A percentile compares a stretch with the other conserved stretches of the same genome.
phyloP scores from a whole-genome alignment of 2,329 filamentous ascomycete genomes.

The Arthroderma sp. region DNA sequence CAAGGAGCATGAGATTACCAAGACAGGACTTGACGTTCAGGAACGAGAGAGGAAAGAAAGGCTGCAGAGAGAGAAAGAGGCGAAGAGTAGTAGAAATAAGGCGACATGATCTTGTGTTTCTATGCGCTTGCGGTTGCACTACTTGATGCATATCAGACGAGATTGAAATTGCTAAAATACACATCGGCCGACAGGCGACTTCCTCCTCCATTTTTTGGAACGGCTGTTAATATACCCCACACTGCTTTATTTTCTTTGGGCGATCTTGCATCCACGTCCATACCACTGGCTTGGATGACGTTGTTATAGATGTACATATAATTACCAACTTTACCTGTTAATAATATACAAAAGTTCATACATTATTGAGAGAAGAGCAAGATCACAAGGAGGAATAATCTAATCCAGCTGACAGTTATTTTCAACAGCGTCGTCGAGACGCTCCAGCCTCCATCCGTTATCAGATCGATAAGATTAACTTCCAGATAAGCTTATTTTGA shows the following conservation, averaged over 20 bases:
- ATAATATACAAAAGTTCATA: neutral
- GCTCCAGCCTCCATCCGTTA: neutral
- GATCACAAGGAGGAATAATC: too few relatives aligned
- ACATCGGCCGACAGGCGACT: neutral
- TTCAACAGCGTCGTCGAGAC: neutral
- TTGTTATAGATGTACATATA: neutral
- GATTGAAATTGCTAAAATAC: neutral
- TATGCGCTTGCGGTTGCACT: neutral
- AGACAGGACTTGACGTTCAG: slow-evolving; percentile 36
- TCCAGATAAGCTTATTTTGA: neutral
- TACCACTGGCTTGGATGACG: neutral
- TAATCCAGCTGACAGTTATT: too few relatives aligned
- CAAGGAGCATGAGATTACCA: slow-evolving; percentile 32
- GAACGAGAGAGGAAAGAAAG: slow-evolving; percentile 31
- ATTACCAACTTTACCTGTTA: neutral
- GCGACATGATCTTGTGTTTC: neutral
- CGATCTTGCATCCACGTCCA: neutral
- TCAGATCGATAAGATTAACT: neutral
- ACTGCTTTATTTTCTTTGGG: neutral
- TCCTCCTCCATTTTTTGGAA: neutral
- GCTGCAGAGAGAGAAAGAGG: slow-evolving; percentile 16
- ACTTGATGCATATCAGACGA: neutral
- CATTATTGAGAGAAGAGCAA: neutral
- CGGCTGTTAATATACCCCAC: neutral
- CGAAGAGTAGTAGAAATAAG: slow-evolving; percentile 11